phyloP scores from a whole-genome alignment of 2,329 filamentous ascomycete species.

The Domatiomyces catenatus region DNA sequence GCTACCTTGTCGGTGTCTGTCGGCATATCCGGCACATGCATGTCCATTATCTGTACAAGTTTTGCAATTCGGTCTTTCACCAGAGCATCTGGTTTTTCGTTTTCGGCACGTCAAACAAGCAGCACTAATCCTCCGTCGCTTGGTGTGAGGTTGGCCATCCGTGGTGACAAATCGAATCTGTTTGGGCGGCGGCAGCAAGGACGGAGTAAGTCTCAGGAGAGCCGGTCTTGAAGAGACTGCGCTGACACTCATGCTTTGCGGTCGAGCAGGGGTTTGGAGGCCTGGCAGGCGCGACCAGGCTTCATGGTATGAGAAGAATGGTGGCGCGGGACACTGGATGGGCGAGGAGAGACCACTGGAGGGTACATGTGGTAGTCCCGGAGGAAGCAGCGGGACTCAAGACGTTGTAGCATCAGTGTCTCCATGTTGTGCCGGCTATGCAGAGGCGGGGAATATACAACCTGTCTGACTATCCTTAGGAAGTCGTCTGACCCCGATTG shows the following conservation, averaged over 20 bases:
- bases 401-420: neutral
- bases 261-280: too few species aligned
- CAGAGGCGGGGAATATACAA: too few species aligned
- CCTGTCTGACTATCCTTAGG: too few species aligned
- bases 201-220: neutral
- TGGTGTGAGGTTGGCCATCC: conserved; percentile 65
- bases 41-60: conserved; percentile 60
- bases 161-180: conserved; percentile 67
- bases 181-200: conserved; percentile 16
- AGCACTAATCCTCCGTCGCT: conserved; percentile 62
- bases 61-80: conserved; percentile 56
- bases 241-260: conserved; percentile 10
- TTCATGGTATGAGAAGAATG: too few species aligned
- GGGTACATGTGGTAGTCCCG: neutral
- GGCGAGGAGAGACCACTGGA: neutral
- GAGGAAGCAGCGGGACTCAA: neutral
- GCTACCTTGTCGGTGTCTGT: conserved; percentile 19
- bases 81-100: conserved; percentile 60
- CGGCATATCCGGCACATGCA: conserved; percentile 51
- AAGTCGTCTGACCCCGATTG: too few species aligned
- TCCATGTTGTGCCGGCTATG: neutral
- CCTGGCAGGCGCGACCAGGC: too few species aligned
- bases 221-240: conserved; percentile 1
- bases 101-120: conserved; percentile 62
- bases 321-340: neutral